These are phyloP conservation scores for Chrysosporium queenslandicum DNA, from an alignment of 2,329 filamentous ascomycete species.

Conservation along the genomic window DNA sequence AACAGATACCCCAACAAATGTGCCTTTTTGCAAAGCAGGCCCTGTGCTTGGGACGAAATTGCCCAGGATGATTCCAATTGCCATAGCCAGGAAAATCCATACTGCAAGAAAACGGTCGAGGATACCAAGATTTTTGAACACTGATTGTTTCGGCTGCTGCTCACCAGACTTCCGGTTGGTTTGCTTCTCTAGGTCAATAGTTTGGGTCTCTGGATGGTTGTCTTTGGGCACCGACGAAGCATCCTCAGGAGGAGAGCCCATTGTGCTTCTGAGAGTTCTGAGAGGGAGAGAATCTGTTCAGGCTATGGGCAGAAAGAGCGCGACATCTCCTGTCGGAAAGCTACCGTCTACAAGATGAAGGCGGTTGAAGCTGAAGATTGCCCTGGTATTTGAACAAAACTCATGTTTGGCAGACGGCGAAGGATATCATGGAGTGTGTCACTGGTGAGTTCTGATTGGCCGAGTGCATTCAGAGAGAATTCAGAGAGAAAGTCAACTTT, in stretches of 20 bases:
- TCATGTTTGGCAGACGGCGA: too few relatives aligned
- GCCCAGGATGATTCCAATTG: conserved; percentile 61
- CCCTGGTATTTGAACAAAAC: too few relatives aligned
- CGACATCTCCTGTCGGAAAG: too few relatives aligned
- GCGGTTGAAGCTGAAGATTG: too few relatives aligned
- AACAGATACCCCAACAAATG: conserved; percentile 60
- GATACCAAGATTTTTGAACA: conserved; percentile 44
- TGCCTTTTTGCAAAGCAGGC: conserved; percentile 55
- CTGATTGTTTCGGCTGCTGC: neutral
- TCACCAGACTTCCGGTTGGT: neutral
- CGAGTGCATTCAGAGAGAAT: too few relatives aligned
- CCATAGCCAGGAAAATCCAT: conserved; percentile 73
- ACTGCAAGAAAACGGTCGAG: conserved; percentile 56
- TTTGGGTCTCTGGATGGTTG: neutral
- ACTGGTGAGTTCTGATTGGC: neutral
- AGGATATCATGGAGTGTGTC: neutral
- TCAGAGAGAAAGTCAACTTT: too few relatives aligned
- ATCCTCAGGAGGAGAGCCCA: neutral
- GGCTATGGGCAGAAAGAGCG: too few relatives aligned
- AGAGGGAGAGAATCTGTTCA: too few relatives aligned
- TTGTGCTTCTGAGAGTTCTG: neutral
- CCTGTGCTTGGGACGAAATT: conserved; percentile 60
- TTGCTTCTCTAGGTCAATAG: neutral
- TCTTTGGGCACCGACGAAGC: neutral
- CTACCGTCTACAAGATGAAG: too few relatives aligned